These are phyloP conservation scores for Climacium dendroides DNA, from an alignment of 225 moss, liverwort and hornwort genomes.

Conservation along the genomic window DNA sequence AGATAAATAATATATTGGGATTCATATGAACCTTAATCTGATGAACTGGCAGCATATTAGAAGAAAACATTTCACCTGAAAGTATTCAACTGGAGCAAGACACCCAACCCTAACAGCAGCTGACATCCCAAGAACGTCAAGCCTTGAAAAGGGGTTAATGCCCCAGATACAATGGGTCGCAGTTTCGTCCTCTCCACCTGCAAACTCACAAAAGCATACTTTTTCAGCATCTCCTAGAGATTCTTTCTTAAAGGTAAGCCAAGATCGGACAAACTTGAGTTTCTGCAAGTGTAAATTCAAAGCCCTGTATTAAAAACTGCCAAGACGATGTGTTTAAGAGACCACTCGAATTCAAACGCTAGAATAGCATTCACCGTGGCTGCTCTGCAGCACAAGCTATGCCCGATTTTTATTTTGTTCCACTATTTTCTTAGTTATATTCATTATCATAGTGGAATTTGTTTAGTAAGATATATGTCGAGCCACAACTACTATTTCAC, in stretches of 20 bases:
- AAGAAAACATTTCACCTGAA: constrained; percentile 43
- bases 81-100: constrained; percentile 80
- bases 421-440: neutral
- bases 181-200: constrained; percentile 83
- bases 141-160: constrained; percentile 76
- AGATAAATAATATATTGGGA: neutral
- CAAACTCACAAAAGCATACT: neutral
- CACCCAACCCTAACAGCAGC: constrained; percentile 68
- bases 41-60: neutral
- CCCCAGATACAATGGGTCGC: constrained; percentile 78
- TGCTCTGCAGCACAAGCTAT: neutral
- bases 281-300: neutral
- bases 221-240: neutral
- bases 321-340: neutral
- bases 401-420: neutral
- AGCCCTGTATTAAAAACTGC: neutral
- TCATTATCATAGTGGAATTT: neutral
- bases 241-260: neutral
- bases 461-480: too few relatives aligned
- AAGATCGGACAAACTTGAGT: neutral
- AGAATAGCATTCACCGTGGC: neutral
- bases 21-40: neutral
- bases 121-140: constrained; percentile 75
- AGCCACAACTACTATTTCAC: neutral
- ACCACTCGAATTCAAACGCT: neutral